Evolutionary conservation across 2,329 filamentous ascomycete species (phyloP).

Genomic region (Capronia epimyces): DNA sequence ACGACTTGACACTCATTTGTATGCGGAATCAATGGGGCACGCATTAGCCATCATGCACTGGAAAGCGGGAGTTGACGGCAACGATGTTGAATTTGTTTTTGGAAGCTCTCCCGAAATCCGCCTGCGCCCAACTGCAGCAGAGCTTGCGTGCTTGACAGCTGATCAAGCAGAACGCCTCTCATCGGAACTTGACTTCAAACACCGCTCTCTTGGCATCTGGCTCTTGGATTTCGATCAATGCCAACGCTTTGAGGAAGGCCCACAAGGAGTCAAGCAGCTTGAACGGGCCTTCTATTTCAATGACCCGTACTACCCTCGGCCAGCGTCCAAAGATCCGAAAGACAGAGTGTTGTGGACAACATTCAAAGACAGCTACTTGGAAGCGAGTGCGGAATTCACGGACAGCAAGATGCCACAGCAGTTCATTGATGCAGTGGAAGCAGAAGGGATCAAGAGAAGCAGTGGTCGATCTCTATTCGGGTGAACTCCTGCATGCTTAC

Average conservation of each 20-base stretch:
- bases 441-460: neutral
- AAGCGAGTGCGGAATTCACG: slow-evolving; percentile 1
- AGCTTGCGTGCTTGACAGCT: neutral
- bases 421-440: slow-evolving; percentile 10
- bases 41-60: slow-evolving; percentile 50
- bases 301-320: slow-evolving; percentile 50
- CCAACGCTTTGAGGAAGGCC: slow-evolving; percentile 37
- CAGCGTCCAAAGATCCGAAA: slow-evolving; percentile 20
- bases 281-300: slow-evolving; percentile 46
- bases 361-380: slow-evolving; percentile 31
- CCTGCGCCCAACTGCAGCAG: neutral
- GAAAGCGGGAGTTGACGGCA: slow-evolving; percentile 45
- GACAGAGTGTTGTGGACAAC: slow-evolving; percentile 28
- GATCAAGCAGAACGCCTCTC: neutral
- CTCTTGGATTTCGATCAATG: slow-evolving; percentile 47
- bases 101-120: slow-evolving; percentile 12
- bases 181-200: neutral
- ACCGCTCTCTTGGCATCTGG: slow-evolving; percentile 39
- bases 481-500: too few relatives aligned
- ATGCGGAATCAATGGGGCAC: slow-evolving; percentile 46
- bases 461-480: neutral
- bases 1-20: slow-evolving; percentile 33
- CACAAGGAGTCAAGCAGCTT: slow-evolving; percentile 39
- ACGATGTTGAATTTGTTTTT: slow-evolving; percentile 55
- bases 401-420: neutral